Base-by-base conservation (phyloP, 345 rosid genomes). In the Clarkia xantiana region DNA sequence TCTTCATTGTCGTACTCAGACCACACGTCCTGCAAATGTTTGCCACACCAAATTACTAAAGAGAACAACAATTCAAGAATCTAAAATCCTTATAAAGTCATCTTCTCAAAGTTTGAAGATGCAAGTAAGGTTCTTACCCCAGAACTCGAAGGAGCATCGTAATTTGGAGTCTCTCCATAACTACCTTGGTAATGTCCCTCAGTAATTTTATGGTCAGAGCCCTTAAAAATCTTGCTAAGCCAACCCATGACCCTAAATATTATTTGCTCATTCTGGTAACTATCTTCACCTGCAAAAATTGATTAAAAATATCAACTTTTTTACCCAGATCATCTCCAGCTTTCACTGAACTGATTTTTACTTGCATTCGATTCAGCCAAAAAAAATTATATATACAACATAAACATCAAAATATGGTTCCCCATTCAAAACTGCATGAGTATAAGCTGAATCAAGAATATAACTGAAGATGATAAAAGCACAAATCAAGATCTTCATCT, bases 181-280 rank as follows among this genome's bases (percentile, higher is more conserved):
- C 44, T 55, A 54, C 75, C 74, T 61, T 18, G 71, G 62, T 63
- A 66, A 66, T 60, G 80, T 52, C 83, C 71, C 44, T 77, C 66
- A 0, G 78, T 60, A 46, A 67, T 45, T 48, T 76, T 68, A 58
- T 80, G 81, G 69, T 58, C 60, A 59, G 81, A 73, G 59, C 88
- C 97, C 77, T 81, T 86, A 61, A 90, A 81, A 57, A 81, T 58
- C 62, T 86, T 90, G 66, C 71, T 79, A 42, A 90, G 74, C 97
- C 97, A 87, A 64, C 84, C 82, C 94, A 87, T 83, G 40, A 66
- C 41, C 58, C 63, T 44, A 58, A 58, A 49, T 19, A 65, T 70
- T 69, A 86, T 68, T 61, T 62, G 68, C 61, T 69, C 91, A 77
- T 76, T 59, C 58, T 42, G 63, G 62, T 61, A 50, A 64, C 74